Conservation (phyloP, 2,329 filamentous ascomycete genomes). For the Fusarium falciforme region DNA sequence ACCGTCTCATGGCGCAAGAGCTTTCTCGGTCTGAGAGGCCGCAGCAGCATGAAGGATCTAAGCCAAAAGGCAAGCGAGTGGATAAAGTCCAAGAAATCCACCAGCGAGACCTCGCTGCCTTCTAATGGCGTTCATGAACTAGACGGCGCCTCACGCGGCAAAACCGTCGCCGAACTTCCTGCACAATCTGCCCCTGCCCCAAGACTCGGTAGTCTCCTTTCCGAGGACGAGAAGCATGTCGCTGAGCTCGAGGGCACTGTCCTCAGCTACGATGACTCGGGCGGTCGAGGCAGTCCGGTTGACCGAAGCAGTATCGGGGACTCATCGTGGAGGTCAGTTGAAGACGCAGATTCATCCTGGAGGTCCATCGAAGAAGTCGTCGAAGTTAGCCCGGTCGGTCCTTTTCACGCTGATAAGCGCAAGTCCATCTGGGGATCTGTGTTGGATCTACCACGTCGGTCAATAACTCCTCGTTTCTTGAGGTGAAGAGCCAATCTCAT, state of each 20-base stretch:
- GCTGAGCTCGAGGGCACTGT: background rate
- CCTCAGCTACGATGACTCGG: background rate
- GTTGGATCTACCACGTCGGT: background rate
- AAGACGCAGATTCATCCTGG: conserved; percentile 10
- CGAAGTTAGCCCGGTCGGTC: conserved; percentile 23
- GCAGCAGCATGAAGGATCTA: conserved; percentile 41
- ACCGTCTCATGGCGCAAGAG: conserved; percentile 33
- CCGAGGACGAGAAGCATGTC: background rate
- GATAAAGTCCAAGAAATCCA: conserved; percentile 40
- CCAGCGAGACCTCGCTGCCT: background rate
- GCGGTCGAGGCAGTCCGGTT: background rate
- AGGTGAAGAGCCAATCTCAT: background rate
- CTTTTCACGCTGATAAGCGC: conserved; percentile 1
- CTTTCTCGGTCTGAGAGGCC: conserved; percentile 32
- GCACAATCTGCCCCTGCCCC: background rate
- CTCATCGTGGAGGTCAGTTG: conserved; percentile 8
- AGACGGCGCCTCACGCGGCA: background rate
- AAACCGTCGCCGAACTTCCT: background rate
- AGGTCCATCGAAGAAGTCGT: background rate
- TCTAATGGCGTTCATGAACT: background rate
- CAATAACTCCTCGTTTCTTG: background rate
- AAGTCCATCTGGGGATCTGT: conserved; percentile 7
- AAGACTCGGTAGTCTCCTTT: background rate
- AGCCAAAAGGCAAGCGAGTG: conserved; percentile 43
- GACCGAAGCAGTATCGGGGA: conserved; percentile 28